Percentiles rank a stretch among this genome's conserved stretches.
These are phyloP conservation scores for Daldinia concentrica DNA, from an alignment of 495 filamentous ascomycete species.

Conservation along the genomic window DNA sequence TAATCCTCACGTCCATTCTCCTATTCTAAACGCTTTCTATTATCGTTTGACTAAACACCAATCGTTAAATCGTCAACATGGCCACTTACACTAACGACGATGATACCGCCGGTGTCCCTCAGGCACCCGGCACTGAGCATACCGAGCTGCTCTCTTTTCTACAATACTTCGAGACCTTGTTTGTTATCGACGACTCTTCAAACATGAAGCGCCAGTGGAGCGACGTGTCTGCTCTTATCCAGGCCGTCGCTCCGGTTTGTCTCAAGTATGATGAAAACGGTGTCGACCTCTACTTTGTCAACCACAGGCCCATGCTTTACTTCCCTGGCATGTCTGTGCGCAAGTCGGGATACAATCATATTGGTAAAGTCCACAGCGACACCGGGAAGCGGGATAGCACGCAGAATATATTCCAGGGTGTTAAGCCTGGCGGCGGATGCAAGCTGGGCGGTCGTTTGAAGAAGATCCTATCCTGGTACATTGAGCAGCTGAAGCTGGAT, in stretches of 20 bases:
- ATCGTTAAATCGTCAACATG: constrained; percentile 6
- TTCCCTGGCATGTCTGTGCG: constrained; percentile 38
- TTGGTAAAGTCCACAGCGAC: constrained; percentile 36
- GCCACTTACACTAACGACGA: constrained; percentile 38
- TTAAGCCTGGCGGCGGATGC: constrained; percentile 36
- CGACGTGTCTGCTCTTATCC: constrained; percentile 36
- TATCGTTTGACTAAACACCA: neutral
- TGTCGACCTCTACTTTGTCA: constrained; percentile 41
- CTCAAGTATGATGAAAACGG: constrained; percentile 40
- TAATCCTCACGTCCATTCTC: neutral
- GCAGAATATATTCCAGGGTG: constrained; percentile 32
- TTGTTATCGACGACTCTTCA: constrained; percentile 32
- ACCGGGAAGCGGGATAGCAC: constrained; percentile 34
- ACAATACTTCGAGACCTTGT: constrained; percentile 36
- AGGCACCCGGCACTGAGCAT: constrained; percentile 28
- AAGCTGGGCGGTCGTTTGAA: constrained; percentile 28
- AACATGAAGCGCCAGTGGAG: constrained; percentile 39
- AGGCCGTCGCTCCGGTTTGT: constrained; percentile 32
- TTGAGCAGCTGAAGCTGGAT: constrained; percentile 37
- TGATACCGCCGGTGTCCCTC: constrained; percentile 35
- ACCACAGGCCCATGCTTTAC: constrained; percentile 37
- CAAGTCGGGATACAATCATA: constrained; percentile 41
- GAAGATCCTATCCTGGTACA: constrained; percentile 35
- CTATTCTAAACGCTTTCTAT: neutral
- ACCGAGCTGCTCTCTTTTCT: constrained; percentile 35